Base-by-base conservation (phyloP, 371 early-diverging fungal genomes). In the Circinella umbellata region DNA sequence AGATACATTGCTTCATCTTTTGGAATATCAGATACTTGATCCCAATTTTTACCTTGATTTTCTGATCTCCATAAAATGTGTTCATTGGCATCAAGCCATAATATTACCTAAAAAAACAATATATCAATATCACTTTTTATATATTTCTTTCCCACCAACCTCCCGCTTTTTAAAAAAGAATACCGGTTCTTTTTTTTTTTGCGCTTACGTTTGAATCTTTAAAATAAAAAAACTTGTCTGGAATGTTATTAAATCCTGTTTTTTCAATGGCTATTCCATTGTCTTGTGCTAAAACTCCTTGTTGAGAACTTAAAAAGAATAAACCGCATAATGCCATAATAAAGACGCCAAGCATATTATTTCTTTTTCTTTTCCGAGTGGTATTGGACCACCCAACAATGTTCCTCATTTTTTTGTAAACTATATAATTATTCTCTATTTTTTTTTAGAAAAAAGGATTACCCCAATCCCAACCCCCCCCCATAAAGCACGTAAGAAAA, bases 1-100 rank as follows among this genome's bases (percentile, higher is more conserved):
- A 93, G 61, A 62, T 73, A 80, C 11, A 48, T 63, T 2, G 86
- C 76, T 27, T 71, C 67, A 51, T 77, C 80, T 2, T 73, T 69
- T 4, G 76, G 78, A 48, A 89, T 77, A 61, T 76, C 86, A 3
- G 67, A 54, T 42, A 87, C 75, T 61, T 71, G 78, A 4, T 69
- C 54, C 93, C 93, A 94, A 20, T 80, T 62, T 64, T 85, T 86
- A 67, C 93, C 93, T 74, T 90, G 90, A 63, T 93, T 80, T 38
- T 80, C 80, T 8, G 95, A 92, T 48, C 87, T 82, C 70, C 77
- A 88, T 8, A 93, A 74, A 39, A 68, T 64, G 66, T 88, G 85
- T 35, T 73, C 73, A 36, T 69, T 70, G 10, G 69, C 65, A 68
- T 93, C 93, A 37, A 86, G 82, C 77, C 85, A 84, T 36, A 93